Evolutionary conservation across 2,329 filamentous ascomycete species (phyloP).

Genomic region (Periconia sp.): DNA sequence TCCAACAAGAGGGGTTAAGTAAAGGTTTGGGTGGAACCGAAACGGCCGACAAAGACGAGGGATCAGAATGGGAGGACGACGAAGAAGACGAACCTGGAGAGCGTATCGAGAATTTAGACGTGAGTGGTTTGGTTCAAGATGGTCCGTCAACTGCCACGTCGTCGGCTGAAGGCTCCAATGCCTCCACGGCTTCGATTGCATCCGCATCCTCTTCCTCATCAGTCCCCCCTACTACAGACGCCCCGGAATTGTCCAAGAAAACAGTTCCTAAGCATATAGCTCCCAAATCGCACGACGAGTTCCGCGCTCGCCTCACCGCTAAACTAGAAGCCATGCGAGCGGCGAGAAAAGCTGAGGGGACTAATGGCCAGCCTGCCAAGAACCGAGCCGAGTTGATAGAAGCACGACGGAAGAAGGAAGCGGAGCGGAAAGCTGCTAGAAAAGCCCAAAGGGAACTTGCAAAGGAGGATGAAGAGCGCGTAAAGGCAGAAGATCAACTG

Average conservation of each 20-base stretch:
- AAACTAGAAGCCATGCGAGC: slow-evolving; percentile 84
- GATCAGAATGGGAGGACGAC: slow-evolving; percentile 25
- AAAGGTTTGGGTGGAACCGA: slow-evolving; percentile 22
- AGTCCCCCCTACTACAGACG: slow-evolving; percentile 44
- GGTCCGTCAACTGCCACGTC: slow-evolving; percentile 36
- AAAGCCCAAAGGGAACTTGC: slow-evolving; percentile 78
- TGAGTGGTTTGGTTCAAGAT: slow-evolving; percentile 41
- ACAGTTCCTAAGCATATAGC: slow-evolving; percentile 32
- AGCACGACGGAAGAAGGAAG: slow-evolving; percentile 81
- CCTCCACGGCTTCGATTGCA: slow-evolving; percentile 45
- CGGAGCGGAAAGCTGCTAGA: slow-evolving; percentile 83
- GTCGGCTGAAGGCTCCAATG: slow-evolving; percentile 36
- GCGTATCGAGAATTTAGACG: slow-evolving; percentile 35
- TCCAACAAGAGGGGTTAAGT: slow-evolving; percentile 32
- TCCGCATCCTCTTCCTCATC: slow-evolving; percentile 51
- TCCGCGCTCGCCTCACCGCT: slow-evolving; percentile 77
- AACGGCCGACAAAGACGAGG: slow-evolving; percentile 28
- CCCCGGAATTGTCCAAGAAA: slow-evolving; percentile 31
- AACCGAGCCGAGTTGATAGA: slow-evolving; percentile 93
- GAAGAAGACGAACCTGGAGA: slow-evolving; percentile 22
- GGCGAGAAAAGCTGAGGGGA: slow-evolving; percentile 81
- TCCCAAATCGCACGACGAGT: slow-evolving; percentile 65
- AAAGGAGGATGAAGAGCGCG: slow-evolving; percentile 74
- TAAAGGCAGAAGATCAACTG: slow-evolving; percentile 58
- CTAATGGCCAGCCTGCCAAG: slow-evolving; percentile 77